Percentiles rank a stretch among this genome's conserved stretches.
These are phyloP conservation scores for Kwoniella dejecticola DNA, from an alignment of 768 basidiomycete species.

Conservation along the genomic window DNA sequence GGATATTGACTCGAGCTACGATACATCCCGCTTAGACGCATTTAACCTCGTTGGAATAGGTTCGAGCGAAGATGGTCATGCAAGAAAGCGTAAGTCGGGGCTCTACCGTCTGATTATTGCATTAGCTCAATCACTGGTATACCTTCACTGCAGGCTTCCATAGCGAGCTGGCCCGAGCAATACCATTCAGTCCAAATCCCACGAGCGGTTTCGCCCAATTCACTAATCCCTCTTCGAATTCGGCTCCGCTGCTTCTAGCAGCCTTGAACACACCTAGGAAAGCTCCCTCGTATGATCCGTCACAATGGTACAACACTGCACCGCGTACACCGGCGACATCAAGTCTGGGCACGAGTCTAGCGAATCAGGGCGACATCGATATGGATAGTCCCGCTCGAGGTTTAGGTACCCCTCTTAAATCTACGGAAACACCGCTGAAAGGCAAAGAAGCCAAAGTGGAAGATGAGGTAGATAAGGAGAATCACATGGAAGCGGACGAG, in stretches of 20 bases:
- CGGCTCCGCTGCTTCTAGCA: conserved; percentile 13
- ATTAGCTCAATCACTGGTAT: not conserved
- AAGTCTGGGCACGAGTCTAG: not conserved
- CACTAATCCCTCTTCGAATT: conserved; percentile 23
- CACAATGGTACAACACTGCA: conserved; percentile 18
- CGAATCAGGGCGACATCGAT: conserved; percentile 35
- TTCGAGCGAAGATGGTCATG: conserved; percentile 36
- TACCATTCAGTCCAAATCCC: conserved; percentile 23
- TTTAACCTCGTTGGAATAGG: conserved; percentile 14
- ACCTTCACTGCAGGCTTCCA: conserved; percentile 44
- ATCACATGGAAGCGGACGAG: conserved; percentile 8
- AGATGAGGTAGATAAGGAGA: conserved; percentile 14
- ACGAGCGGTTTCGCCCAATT: conserved; percentile 21
- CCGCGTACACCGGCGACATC: conserved; percentile 13
- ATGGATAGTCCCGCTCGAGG: conserved; percentile 31
- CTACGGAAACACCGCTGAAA: conserved; percentile 1
- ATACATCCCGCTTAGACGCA: conserved; percentile 24
- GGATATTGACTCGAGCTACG: conserved; percentile 41
- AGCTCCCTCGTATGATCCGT: conserved; percentile 25
- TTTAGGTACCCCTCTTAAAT: conserved; percentile 1
- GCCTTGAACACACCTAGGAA: conserved; percentile 21
- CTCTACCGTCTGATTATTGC: not conserved
- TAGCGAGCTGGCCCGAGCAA: conserved; percentile 33
- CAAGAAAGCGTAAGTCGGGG: conserved; percentile 42
- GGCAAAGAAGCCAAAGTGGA: conserved; percentile 15